A percentile compares a stretch with the other conserved stretches of the same genome.
Conservation (phyloP, 164 flowering plant genomes). For the Buxus sempervirens region DNA sequence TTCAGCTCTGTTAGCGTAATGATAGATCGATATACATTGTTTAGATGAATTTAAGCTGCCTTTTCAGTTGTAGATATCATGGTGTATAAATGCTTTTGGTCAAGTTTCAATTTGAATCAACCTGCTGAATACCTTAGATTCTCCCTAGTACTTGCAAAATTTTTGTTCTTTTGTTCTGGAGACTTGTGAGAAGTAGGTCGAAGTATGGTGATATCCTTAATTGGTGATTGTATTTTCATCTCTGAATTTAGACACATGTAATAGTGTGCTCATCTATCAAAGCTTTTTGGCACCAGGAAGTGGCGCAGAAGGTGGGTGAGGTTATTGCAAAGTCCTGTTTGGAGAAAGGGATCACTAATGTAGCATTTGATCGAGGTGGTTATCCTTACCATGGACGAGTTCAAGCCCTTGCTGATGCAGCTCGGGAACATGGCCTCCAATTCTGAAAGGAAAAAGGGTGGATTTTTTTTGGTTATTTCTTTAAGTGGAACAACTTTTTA, state of each 20-base stretch:
- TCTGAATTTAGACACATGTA: background rate
- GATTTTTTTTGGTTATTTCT: background rate
- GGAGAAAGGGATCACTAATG: conserved; percentile 87
- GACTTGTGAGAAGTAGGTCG: background rate
- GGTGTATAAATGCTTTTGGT: background rate
- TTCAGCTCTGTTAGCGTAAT: background rate
- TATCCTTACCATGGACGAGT: conserved; percentile 93
- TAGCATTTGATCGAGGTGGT: conserved; percentile 95
- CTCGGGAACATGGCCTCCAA: conserved; percentile 87
- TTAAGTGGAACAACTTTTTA: background rate
- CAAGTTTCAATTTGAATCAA: background rate
- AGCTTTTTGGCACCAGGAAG: conserved; percentile 56
- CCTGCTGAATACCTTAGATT: background rate
- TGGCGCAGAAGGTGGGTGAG: conserved; percentile 87
- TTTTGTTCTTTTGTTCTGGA: background rate
- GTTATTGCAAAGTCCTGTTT: conserved; percentile 79
- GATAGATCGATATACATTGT: background rate
- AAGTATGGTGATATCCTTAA: background rate
- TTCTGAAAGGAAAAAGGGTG: conserved; percentile 35
- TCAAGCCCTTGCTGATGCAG: conserved; percentile 87
- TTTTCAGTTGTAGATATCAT: too few species aligned
- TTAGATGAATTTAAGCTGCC: too few species aligned
- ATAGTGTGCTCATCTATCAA: background rate
- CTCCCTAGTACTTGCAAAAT: background rate
- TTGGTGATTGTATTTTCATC: background rate